Base-by-base conservation (phyloP, 306 rosid species). In the Rosa chinensis region DNA sequence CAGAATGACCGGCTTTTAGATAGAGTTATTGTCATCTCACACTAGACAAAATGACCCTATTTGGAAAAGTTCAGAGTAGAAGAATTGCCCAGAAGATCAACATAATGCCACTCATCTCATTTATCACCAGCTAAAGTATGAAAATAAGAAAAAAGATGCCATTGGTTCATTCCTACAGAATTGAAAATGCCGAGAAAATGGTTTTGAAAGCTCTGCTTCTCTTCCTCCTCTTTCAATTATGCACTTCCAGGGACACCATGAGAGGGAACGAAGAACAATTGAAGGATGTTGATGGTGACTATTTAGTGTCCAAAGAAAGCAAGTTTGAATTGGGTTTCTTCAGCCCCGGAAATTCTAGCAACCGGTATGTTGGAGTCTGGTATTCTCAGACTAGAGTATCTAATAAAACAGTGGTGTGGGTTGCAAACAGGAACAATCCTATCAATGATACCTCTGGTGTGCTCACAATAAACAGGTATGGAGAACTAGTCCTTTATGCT, bases 301-400 rank as follows among this genome's bases (percentile, higher is more conserved):
- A 67, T 35, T 50, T 88, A 64, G 64, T 81, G 66, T 90, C 96
- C 70, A 66, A 7, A 2, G 73, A 21, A 20, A 84, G 73, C 37
- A 85, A 49, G 35, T 91, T 89, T 32, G 85, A 79, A 1, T 80
- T 89, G 5, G 90, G 92, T 17, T 90, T 90, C 87, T 91, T 91
- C 81, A 81, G 82, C 67, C 82, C 77, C 3, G 35, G 40, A 9
- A 66, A 73, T 73, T 91, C 93, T 2, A 84, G 58, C 58, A 3
- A 18, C 43, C 8, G 59, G 11, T 61, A 61, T 44, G 44, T 28
- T 12, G 96, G 91, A n/a, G 81, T 89, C 37, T 81, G 91, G 93
- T 89, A 79, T 75, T 37, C 32, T 1, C 10, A 8, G 3, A 16
- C n/a, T 14, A 14, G 1, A 64, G 70, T 25, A 59, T 10, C 66